A percentile compares a stretch with the other conserved stretches of the same genome.
Evolutionary conservation across 73 alveolate species (phyloP).

Genomic region (Paramecium sonneborni): DNA sequence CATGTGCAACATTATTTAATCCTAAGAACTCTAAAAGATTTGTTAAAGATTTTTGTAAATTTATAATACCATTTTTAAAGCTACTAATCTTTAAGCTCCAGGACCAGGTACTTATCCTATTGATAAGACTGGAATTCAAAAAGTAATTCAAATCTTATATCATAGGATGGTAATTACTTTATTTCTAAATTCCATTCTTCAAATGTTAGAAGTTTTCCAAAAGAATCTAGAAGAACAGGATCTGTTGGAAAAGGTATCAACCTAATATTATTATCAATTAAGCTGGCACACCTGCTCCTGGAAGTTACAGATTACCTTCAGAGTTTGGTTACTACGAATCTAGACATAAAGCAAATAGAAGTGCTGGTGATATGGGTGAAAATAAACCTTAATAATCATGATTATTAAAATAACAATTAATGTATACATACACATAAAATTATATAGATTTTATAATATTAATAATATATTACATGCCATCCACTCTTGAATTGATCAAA

Average conservation of each 20-base stretch:
- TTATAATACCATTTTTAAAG: neutral
- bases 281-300: constrained; percentile 83
- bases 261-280: neutral
- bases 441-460: neutral
- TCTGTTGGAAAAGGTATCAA: constrained; percentile 35
- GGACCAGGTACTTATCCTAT: constrained; percentile 78
- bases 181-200: constrained; percentile 71
- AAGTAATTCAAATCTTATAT: neutral
- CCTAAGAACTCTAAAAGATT: constrained; percentile 73
- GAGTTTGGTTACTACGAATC: constrained; percentile 85
- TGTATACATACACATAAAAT: neutral
- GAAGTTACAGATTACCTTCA: constrained; percentile 78
- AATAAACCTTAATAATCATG: neutral
- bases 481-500: constrained; percentile 24
- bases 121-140: constrained; percentile 50
- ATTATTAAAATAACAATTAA: neutral
- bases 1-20: constrained; percentile 69
- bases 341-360: constrained; percentile 24
- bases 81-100: constrained; percentile 55
- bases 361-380: constrained; percentile 48
- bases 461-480: neutral
- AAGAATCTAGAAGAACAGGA: constrained; percentile 50
- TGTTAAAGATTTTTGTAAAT: constrained; percentile 48
- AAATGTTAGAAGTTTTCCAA: constrained; percentile 65
- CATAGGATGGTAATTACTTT: constrained; percentile 70